Evolutionary conservation across 2,329 filamentous ascomycete species (phyloP), one percentile per base, ranked within the genome.

Genomic region (Claviceps pusilla): DNA sequence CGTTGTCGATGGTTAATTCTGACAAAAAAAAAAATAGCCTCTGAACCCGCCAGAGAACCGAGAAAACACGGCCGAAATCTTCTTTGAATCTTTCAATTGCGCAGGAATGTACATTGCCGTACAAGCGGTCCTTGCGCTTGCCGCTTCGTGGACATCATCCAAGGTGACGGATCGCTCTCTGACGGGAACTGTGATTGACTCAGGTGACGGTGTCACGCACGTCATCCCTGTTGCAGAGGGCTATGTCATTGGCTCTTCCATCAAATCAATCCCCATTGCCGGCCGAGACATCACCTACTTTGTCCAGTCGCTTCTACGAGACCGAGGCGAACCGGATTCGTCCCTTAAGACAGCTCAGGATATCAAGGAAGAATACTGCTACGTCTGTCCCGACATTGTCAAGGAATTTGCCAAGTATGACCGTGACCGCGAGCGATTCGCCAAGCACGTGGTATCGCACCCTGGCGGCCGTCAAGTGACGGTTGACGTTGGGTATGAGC

Each of bases 71-170:
- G 93, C 93, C 70, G 93, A 98, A 70, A 98, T 98, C 72, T 96
- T 98, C 82, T 98, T 98, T 74, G 93, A 98, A 69, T 97, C 93
- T 3, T 98, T 98, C 78, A 98, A 98, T 75, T 97, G 93, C 70
- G 91, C 93, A 56, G 93, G 93, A 73, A 84, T 98, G 60, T 98
- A 98, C 73, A 98, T 98, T 68, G 93, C 93, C 49, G 93, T 98
- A 14, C 93, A 98, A 73, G 93, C 93, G 37, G 93, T 98, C 28
- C 84, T 98, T 54, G 93, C 94, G 16, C 81, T 98, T 48, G 93
- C 93, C 48, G 93, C 94, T 24, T 97, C 93, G 9, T 98, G 93
- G 93, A 98, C 93, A 33, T 96, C 90, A 50, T 95, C 90, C 53
- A 98, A 97, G 75, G 91, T 97, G 16, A 90, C 91, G 50, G 93